Percentiles rank a stretch among this genome's conserved stretches.
These are phyloP conservation scores for Lantana camara DNA, from an alignment of 257 asterid genomes.

Conservation along the genomic window DNA sequence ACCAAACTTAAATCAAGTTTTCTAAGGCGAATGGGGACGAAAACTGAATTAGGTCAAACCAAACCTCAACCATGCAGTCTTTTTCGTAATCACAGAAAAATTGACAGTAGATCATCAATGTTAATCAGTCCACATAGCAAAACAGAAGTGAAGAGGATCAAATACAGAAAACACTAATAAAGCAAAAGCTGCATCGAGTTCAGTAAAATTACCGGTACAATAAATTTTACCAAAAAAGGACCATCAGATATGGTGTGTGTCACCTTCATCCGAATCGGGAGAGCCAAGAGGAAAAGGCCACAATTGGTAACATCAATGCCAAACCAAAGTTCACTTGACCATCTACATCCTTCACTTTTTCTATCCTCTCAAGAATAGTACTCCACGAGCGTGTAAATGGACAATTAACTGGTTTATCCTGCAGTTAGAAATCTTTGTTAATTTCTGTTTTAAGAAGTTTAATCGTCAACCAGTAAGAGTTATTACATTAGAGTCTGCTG, in stretches of 20 bases:
- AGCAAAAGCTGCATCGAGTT: background rate
- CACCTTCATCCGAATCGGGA: constrained; percentile 57
- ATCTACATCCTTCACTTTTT: constrained; percentile 50
- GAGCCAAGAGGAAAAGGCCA: constrained; percentile 70
- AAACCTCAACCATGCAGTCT: background rate
- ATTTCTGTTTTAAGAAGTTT: constrained; percentile 10
- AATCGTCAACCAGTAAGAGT: background rate
- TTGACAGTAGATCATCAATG: background rate
- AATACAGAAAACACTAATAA: background rate
- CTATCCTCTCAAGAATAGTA: constrained; percentile 49
- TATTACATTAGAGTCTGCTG: constrained; percentile 31
- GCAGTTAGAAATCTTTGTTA: constrained; percentile 31
- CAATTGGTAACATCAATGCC: constrained; percentile 57
- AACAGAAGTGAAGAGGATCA: background rate
- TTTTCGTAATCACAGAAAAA: no score
- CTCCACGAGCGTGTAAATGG: constrained; percentile 71
- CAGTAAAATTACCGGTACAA: background rate
- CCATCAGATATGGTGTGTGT: constrained; percentile 24
- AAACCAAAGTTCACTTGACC: constrained; percentile 68
- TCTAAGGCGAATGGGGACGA: no score
- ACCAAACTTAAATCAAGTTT: no score
- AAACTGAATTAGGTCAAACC: background rate
- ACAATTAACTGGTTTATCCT: constrained; percentile 56
- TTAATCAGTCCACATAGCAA: background rate
- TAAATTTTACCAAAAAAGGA: background rate